These are phyloP conservation scores for Lactarius hatsudake DNA, from an alignment of 768 basidiomycete species.

Conservation along the genomic window DNA sequence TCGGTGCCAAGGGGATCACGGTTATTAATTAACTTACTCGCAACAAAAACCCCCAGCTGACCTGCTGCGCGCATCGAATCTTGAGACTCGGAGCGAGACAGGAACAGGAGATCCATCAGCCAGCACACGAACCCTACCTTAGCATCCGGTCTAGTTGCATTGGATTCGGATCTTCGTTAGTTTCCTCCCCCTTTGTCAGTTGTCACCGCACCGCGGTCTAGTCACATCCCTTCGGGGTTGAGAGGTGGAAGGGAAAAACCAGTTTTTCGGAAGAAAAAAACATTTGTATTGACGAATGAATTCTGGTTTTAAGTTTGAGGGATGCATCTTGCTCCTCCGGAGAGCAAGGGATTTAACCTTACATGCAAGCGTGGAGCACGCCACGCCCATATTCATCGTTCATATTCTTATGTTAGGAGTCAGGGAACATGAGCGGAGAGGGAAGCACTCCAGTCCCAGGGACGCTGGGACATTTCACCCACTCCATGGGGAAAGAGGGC, in stretches of 20 bases:
- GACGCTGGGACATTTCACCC: slow-evolving; percentile 6
- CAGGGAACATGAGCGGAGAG: neutral
- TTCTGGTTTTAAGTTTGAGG: neutral
- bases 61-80: neutral
- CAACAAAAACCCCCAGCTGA: neutral
- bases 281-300: neutral
- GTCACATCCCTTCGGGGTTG: neutral
- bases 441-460: slow-evolving; percentile 10
- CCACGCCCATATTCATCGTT: slow-evolving; percentile 1
- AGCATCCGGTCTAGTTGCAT: neutral
- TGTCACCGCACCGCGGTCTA: slow-evolving; percentile 8
- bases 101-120: slow-evolving; percentile 1
- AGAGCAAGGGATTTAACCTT: slow-evolving; percentile 2
- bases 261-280: neutral
- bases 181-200: neutral
- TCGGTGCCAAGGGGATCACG: neutral
- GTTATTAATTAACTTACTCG: neutral
- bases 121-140: neutral
- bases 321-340: neutral
- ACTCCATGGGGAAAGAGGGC: slow-evolving; percentile 23
- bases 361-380: slow-evolving; percentile 7
- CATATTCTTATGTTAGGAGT: neutral
- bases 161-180: slow-evolving; percentile 7
- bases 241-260: neutral
- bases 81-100: neutral